Evolutionary conservation across 352 stramenopile species (phyloP).

Genomic region (Pythium phragmiticola): DNA sequence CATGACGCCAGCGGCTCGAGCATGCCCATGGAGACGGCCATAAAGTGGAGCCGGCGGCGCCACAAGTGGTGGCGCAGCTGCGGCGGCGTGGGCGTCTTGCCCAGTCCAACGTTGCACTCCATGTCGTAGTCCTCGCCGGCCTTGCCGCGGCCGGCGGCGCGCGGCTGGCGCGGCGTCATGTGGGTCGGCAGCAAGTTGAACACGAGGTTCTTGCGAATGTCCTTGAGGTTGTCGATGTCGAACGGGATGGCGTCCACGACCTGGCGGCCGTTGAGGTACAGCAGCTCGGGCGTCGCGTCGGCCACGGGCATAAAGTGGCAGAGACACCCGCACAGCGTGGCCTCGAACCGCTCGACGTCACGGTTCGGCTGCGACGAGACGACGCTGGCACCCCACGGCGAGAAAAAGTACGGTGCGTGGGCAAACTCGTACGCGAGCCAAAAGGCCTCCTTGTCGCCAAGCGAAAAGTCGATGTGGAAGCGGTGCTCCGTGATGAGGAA

Average conservation of each 20-base stretch:
- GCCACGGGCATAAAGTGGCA: constrained; percentile 49
- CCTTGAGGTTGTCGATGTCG: constrained; percentile 31
- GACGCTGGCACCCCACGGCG: constrained; percentile 59
- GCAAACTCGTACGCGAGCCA: constrained; percentile 74
- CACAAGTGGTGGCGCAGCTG: constrained; percentile 31
- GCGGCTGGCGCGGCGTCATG: constrained; percentile 44
- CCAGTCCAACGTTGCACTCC: constrained; percentile 47
- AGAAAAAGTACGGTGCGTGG: constrained; percentile 63
- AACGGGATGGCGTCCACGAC: constrained; percentile 52
- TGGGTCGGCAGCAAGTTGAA: constrained; percentile 48
- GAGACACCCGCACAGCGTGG: constrained; percentile 66
- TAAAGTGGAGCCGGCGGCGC: constrained; percentile 38
- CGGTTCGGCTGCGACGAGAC: constrained; percentile 46
- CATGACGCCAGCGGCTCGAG: constrained; percentile 1
- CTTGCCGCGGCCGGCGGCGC: constrained; percentile 23
- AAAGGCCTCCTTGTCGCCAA: constrained; percentile 72
- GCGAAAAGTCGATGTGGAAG: constrained; percentile 65
- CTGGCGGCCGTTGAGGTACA: constrained; percentile 60
- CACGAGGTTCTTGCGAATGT: constrained; percentile 30
- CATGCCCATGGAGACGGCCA: constrained; percentile 36
- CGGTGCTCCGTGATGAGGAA: constrained; percentile 65
- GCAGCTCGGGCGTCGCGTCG: constrained; percentile 27
- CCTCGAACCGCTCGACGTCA: constrained; percentile 49
- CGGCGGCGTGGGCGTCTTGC: constrained; percentile 29
- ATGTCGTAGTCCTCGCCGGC: constrained; percentile 33